These are phyloP conservation scores for Penicilliopsis zonata DNA, from an alignment of 495 filamentous ascomycete genomes.

Conservation along the genomic window DNA sequence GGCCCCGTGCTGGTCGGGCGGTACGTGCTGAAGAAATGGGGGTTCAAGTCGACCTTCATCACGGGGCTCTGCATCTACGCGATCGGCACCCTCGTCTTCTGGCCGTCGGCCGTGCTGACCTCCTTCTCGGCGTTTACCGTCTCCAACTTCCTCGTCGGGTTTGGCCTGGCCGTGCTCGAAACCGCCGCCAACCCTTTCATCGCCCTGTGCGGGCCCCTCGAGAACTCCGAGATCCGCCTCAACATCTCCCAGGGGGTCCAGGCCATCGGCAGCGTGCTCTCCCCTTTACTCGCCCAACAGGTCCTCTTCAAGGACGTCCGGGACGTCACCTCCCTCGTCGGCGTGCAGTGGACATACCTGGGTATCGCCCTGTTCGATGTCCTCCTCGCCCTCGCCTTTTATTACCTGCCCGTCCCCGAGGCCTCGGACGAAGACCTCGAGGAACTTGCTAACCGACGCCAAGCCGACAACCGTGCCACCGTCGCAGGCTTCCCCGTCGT, in stretches of 20 bases:
- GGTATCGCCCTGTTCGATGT: slow-evolving; percentile 55
- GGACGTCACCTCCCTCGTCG: slow-evolving; percentile 42
- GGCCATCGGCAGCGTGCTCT: slow-evolving; percentile 49
- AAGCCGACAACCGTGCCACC: slow-evolving; percentile 36
- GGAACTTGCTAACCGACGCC: slow-evolving; percentile 38
- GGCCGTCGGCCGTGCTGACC: slow-evolving; percentile 57
- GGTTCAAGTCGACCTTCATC: slow-evolving; percentile 56
- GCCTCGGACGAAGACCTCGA: slow-evolving; percentile 53
- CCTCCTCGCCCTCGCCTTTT: slow-evolving; percentile 50
- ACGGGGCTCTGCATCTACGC: slow-evolving; percentile 53
- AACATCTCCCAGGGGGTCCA: slow-evolving; percentile 61
- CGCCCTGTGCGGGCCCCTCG: slow-evolving; percentile 51
- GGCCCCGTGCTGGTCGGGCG: slow-evolving; percentile 47
- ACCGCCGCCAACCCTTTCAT: slow-evolving; percentile 59
- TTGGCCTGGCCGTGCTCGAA: slow-evolving; percentile 52
- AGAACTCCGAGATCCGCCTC: slow-evolving; percentile 53
- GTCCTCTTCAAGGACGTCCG: slow-evolving; percentile 45
- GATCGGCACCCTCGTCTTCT: slow-evolving; percentile 56
- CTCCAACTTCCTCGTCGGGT: slow-evolving; percentile 56
- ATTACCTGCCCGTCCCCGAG: slow-evolving; percentile 55
- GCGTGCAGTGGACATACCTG: slow-evolving; percentile 64
- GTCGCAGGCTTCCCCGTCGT: slow-evolving; percentile 36
- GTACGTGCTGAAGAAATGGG: slow-evolving; percentile 46
- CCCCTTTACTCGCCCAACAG: slow-evolving; percentile 47
- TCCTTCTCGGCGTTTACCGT: slow-evolving; percentile 54